Evolutionary conservation across 2,329 filamentous ascomycete species (phyloP).

Genomic region (Trichophyton schoenleinii): DNA sequence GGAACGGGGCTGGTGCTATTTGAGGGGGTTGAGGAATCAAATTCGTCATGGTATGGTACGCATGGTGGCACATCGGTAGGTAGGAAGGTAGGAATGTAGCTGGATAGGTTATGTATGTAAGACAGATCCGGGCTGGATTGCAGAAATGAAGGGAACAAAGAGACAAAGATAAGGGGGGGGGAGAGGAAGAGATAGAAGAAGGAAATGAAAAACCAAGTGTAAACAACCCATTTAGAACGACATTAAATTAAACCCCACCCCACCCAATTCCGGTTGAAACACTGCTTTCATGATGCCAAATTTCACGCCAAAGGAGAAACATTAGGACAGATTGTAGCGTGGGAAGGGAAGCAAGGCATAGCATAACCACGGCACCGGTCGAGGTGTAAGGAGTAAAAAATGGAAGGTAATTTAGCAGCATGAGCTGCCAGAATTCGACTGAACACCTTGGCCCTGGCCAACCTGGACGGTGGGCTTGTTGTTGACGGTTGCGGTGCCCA

Average conservation of each 20-base stretch:
- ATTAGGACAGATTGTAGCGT: constrained; percentile 13
- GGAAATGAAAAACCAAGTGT: constrained; percentile 4
- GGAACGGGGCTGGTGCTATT: background rate
- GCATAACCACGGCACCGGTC: background rate
- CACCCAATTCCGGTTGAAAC: background rate
- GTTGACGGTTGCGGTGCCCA: constrained; percentile 95
- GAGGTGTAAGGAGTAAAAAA: background rate
- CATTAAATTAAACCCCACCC: background rate
- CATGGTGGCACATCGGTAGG: background rate
- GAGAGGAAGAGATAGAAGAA: background rate
- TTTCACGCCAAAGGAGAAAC: constrained; percentile 12
- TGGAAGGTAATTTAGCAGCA: constrained; percentile 60
- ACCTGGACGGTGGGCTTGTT: constrained; percentile 98
- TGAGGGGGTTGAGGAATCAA: background rate
- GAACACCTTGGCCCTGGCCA: constrained; percentile 84
- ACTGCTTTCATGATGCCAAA: constrained; percentile 12
- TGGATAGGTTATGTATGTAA: constrained; percentile 8
- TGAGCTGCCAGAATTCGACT: constrained; percentile 68
- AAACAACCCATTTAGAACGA: constrained; percentile 8
- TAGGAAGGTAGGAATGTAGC: background rate
- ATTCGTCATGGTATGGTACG: constrained; percentile 1
- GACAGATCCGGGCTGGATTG: background rate
- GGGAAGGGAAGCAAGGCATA: constrained; percentile 8
- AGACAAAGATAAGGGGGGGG: constrained; percentile 5
- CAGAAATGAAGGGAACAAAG: constrained; percentile 10